Percentiles rank a stretch among this genome's conserved stretches.
phyloP scores from a whole-genome alignment of 1,139 yeast genomes.

The Ashbya aceris region DNA sequence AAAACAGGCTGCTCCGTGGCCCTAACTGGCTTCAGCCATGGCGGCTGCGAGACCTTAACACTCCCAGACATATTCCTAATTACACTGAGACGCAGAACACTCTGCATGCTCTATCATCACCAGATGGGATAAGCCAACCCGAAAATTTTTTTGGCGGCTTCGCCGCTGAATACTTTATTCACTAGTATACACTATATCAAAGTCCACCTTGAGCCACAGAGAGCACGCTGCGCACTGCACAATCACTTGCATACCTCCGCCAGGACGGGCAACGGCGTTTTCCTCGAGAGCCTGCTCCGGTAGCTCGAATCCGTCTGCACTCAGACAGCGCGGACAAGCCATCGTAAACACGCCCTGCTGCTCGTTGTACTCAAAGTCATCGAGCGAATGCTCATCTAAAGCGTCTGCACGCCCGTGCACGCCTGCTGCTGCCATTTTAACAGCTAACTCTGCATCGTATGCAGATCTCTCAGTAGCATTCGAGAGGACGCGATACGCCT shows the following conservation, averaged over 20 bases:
- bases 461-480: slow-evolving; percentile 34
- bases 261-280: slow-evolving; percentile 41
- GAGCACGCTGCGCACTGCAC: slow-evolving; percentile 79
- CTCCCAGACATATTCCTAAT: slow-evolving; percentile 5
- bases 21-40: slow-evolving; percentile 34
- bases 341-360: slow-evolving; percentile 29
- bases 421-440: slow-evolving; percentile 39
- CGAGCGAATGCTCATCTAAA: slow-evolving; percentile 54
- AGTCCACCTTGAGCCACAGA: slow-evolving; percentile 68
- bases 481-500: slow-evolving; percentile 50
- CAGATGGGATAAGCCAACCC: too few species aligned
- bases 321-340: slow-evolving; percentile 69
- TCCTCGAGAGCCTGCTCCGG: slow-evolving; percentile 51
- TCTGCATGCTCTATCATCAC: neutral
- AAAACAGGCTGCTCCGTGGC: slow-evolving; percentile 29
- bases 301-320: slow-evolving; percentile 44
- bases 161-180: too few species aligned
- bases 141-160: too few species aligned
- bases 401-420: slow-evolving; percentile 52
- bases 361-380: slow-evolving; percentile 39
- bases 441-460: slow-evolving; percentile 42
- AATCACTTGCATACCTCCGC: slow-evolving; percentile 54
- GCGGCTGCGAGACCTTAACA: slow-evolving; percentile 34
- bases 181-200: slow-evolving; percentile 32
- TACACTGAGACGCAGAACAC: slow-evolving; percentile 1